These are phyloP conservation scores for Colletotrichum lini DNA, from an alignment of 2,329 filamentous ascomycete genomes.

Conservation along the genomic window DNA sequence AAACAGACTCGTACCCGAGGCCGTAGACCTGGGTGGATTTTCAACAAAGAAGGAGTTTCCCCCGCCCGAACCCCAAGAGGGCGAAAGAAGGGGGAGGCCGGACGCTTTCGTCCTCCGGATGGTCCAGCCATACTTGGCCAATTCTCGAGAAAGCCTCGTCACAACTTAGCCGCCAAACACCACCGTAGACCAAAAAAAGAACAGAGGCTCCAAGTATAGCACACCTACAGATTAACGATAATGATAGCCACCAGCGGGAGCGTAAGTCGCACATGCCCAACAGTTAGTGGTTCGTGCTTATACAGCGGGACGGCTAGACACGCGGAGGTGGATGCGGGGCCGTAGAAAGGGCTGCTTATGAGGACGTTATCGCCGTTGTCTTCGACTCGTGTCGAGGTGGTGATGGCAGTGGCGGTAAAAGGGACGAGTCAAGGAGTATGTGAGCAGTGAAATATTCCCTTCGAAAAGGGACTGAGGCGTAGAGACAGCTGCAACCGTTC, in stretches of 20 bases:
- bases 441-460: neutral
- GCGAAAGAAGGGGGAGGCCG: too few relatives aligned
- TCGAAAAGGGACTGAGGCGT: neutral
- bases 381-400: neutral
- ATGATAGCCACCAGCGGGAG: neutral
- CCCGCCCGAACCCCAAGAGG: neutral
- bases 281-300: neutral
- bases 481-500: neutral
- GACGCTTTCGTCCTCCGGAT: slow-evolving; percentile 12
- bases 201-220: neutral
- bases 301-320: neutral
- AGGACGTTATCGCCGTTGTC: neutral
- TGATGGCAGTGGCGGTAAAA: neutral
- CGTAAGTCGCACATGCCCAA: neutral
- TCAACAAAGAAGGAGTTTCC: neutral
- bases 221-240: neutral
- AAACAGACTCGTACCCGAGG: neutral
- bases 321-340: neutral
- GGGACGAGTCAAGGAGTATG: neutral
- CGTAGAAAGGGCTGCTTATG: neutral
- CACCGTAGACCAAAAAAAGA: neutral
- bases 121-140: slow-evolving; percentile 19
- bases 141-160: neutral
- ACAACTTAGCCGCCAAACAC: neutral
- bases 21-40: neutral